Evolutionary conservation across 2,329 filamentous ascomycete genomes (phyloP).

Genomic region (Nemania sp.): DNA sequence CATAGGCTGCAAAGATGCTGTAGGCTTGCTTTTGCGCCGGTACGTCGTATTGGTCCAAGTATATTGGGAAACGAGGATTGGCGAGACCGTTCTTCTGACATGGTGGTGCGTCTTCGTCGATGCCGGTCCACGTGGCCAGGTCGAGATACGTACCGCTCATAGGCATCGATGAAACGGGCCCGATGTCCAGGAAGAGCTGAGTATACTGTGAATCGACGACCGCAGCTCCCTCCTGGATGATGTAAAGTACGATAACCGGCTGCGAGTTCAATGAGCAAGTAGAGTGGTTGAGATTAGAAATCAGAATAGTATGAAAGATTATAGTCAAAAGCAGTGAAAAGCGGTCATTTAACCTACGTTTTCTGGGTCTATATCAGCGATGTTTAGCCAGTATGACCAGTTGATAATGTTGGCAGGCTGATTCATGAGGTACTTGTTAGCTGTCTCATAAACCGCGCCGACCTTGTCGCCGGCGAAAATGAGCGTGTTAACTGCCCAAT

Average conservation of each 20-base stretch:
- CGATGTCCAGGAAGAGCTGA: slow-evolving; percentile 25
- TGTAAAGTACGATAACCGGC: slow-evolving; percentile 30
- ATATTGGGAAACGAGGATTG: slow-evolving; percentile 32
- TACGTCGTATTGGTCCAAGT: slow-evolving; percentile 40
- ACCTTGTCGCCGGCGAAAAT: slow-evolving; percentile 55
- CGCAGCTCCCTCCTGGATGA: slow-evolving; percentile 31
- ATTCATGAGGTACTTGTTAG: slow-evolving; percentile 40
- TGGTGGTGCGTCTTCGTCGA: slow-evolving; percentile 2
- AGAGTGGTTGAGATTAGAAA: too few relatives aligned
- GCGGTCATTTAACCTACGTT: too few relatives aligned
- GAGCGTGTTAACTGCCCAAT: slow-evolving; percentile 51
- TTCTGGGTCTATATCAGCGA: slow-evolving; percentile 18
- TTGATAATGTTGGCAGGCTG: slow-evolving; percentile 12
- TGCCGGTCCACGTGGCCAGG: slow-evolving; percentile 22
- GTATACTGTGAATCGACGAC: slow-evolving; percentile 27
- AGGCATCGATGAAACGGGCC: slow-evolving; percentile 9
- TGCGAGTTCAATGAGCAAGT: too few relatives aligned
- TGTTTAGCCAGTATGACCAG: neutral
- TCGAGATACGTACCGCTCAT: slow-evolving; percentile 21
- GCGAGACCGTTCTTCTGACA: slow-evolving; percentile 31
- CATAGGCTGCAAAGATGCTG: slow-evolving; percentile 43
- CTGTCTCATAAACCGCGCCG: slow-evolving; percentile 37
- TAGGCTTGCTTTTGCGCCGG: slow-evolving; percentile 44
- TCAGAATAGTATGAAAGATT: too few relatives aligned
- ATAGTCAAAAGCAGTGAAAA: too few relatives aligned